Percentiles rank a stretch among this genome's conserved stretches.
phyloP scores from a whole-genome alignment of 2,329 filamentous ascomycete species.

The Tolypocladium endophyticum region DNA sequence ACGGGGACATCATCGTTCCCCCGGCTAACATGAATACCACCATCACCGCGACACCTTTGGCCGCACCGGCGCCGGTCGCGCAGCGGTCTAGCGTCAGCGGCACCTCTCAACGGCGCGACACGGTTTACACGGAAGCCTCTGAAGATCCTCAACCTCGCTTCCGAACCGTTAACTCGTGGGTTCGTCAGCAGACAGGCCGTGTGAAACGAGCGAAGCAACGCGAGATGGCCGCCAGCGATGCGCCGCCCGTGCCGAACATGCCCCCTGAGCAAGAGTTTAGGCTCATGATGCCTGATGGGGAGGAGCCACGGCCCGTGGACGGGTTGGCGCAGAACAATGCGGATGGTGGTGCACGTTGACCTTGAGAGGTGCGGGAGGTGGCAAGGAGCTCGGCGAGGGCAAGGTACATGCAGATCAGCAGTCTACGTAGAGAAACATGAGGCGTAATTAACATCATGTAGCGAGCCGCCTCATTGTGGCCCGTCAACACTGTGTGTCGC shows the following conservation, averaged over 20 bases:
- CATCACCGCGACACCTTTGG: conserved; percentile 1
- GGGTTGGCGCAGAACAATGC: neutral
- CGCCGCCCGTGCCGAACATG: conserved; percentile 29
- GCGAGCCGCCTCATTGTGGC: neutral
- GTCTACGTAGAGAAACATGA: neutral
- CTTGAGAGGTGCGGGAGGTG: neutral
- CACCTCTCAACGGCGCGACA: conserved; percentile 27
- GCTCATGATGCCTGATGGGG: conserved; percentile 40
- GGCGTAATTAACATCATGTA: neutral
- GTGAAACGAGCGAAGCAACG: conserved; percentile 36
- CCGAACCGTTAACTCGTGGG: conserved; percentile 51
- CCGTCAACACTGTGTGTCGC: neutral
- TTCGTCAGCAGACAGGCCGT: conserved; percentile 50
- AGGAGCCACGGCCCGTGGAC: conserved; percentile 32
- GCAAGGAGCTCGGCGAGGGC: neutral
- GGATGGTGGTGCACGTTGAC: neutral
- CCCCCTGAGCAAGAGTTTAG: conserved; percentile 35
- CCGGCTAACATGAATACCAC: conserved; percentile 9
- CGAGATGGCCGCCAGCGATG: conserved; percentile 11
- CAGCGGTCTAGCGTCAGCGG: conserved; percentile 5
- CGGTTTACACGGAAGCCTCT: conserved; percentile 40
- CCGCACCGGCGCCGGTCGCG: conserved; percentile 2
- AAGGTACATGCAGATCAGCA: neutral
- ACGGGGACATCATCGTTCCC: conserved; percentile 45
- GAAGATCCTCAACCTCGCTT: conserved; percentile 46